Evolutionary conservation across 805 yeast genomes (phyloP).

Genomic region (Candida parachauliodes): DNA sequence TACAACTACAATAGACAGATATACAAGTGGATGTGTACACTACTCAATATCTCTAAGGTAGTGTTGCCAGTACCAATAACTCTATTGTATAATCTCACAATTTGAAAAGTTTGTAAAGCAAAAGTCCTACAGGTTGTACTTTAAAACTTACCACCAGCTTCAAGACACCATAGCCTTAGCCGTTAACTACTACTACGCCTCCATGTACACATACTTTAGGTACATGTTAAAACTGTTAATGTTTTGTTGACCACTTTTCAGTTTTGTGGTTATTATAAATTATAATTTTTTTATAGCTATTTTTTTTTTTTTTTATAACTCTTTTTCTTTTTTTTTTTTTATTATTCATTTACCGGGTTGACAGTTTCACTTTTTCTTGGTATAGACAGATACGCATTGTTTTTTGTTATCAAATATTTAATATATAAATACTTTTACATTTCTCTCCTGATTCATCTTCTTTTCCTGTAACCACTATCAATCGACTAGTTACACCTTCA

Average conservation of each 20-base stretch:
- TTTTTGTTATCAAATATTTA: background rate
- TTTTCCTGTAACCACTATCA: background rate
- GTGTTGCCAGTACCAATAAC: background rate
- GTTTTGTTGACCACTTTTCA: background rate
- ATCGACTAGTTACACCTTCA: background rate
- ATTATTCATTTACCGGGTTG: constrained; percentile 1
- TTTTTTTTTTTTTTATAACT: background rate
- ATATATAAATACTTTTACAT: background rate
- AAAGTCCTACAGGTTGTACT: no score
- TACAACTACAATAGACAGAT: background rate
- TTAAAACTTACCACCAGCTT: no score
- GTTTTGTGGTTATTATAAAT: no score
- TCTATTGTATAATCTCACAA: background rate
- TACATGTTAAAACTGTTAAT: background rate
- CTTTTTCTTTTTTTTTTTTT: background rate
- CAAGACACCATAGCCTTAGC: background rate
- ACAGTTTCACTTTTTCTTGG: constrained; percentile 2
- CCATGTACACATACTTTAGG: background rate
- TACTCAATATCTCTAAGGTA: background rate
- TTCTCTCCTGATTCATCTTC: background rate
- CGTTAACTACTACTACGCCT: background rate
- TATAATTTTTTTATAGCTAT: background rate
- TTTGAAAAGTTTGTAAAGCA: no score
- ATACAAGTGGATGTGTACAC: background rate
- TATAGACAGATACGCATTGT: background rate